A percentile compares a stretch with the other conserved stretches of the same genome.
These are phyloP conservation scores for Aspergillus fischeri DNA, from an alignment of 2,329 filamentous ascomycete genomes.

Conservation along the genomic window DNA sequence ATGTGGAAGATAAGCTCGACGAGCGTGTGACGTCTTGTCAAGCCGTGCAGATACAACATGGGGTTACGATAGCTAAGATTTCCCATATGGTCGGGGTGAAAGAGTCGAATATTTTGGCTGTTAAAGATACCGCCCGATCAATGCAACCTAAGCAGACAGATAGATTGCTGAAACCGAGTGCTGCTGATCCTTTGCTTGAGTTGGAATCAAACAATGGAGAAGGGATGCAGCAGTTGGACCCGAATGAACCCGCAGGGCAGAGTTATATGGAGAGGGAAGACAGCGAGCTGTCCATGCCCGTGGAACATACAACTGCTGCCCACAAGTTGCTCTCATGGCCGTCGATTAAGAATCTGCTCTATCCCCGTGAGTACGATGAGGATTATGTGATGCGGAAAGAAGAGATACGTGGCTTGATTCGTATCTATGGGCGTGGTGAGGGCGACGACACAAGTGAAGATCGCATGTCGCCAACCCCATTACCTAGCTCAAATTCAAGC, in stretches of 20 bases:
- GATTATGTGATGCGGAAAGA: conserved; percentile 73
- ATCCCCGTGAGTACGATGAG: conserved; percentile 54
- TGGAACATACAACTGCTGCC: conserved; percentile 86
- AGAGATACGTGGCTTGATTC: conserved; percentile 67
- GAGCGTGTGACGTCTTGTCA: conserved; percentile 19
- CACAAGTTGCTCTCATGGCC: conserved; percentile 73
- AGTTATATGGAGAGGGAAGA: conserved; percentile 24
- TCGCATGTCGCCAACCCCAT: conserved; percentile 35
- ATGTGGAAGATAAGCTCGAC: conserved; percentile 28
- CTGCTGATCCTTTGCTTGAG: conserved; percentile 8
- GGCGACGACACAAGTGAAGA: conserved; percentile 58
- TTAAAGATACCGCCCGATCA: conserved; percentile 1
- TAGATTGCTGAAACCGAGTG: conserved; percentile 24
- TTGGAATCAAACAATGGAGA: conserved; percentile 11
- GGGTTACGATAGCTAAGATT: conserved; percentile 8
- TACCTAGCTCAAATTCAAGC: conserved; percentile 15
- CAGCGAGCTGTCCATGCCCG: conserved; percentile 67
- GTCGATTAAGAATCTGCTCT: conserved; percentile 62
- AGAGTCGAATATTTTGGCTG: conserved; percentile 1
- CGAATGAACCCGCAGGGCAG: conserved; percentile 3
- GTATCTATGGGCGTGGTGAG: conserved; percentile 75
- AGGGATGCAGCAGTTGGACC: conserved; percentile 1
- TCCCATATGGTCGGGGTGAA: neutral
- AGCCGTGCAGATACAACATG: conserved; percentile 16
- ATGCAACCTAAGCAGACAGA: conserved; percentile 9